These are phyloP conservation scores for Allomyces javanicus DNA, from an alignment of 192 early-diverging fungal species.

Conservation along the genomic window DNA sequence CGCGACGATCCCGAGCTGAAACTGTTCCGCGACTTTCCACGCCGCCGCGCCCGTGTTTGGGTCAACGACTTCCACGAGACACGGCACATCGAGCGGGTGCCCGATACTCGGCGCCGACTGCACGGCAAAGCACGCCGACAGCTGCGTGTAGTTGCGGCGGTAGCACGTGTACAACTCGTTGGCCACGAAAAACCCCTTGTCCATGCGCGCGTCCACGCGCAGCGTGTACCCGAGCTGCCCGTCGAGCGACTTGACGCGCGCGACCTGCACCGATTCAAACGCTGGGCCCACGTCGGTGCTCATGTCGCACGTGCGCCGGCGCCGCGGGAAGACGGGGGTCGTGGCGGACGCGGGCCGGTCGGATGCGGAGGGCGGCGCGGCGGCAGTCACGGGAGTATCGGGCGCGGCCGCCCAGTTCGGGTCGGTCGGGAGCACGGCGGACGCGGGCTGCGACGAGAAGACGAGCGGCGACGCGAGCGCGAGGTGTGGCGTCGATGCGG, in stretches of 20 bases:
- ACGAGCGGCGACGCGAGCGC: too few species aligned
- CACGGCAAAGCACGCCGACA: constrained; percentile 43
- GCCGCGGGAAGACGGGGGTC: too few species aligned
- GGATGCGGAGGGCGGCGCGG: too few species aligned
- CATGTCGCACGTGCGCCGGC: too few species aligned
- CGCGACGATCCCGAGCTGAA: constrained; percentile 18
- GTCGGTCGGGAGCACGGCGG: too few species aligned
- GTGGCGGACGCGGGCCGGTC: too few species aligned
- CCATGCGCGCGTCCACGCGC: constrained; percentile 55
- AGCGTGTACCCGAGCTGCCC: constrained; percentile 26
- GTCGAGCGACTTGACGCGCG: background rate
- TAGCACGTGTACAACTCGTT: constrained; percentile 86
- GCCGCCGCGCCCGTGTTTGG: constrained; percentile 9
- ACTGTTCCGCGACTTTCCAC: constrained; percentile 3
- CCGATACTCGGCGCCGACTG: constrained; percentile 8
- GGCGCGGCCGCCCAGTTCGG: too few species aligned
- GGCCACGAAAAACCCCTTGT: constrained; percentile 81
- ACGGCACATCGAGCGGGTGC: constrained; percentile 16
- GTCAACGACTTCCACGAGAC: constrained; percentile 18
- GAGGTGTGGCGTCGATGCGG: too few species aligned
- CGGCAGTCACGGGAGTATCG: too few species aligned
- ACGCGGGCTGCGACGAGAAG: too few species aligned
- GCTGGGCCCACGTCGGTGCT: too few species aligned
- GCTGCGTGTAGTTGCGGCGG: constrained; percentile 84
- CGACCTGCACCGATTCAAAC: too few species aligned